Evolutionary conservation across 1,139 yeast genomes (phyloP), one percentile per base, ranked within the genome.

Genomic region (Debaryomycetaceae sp.): DNA sequence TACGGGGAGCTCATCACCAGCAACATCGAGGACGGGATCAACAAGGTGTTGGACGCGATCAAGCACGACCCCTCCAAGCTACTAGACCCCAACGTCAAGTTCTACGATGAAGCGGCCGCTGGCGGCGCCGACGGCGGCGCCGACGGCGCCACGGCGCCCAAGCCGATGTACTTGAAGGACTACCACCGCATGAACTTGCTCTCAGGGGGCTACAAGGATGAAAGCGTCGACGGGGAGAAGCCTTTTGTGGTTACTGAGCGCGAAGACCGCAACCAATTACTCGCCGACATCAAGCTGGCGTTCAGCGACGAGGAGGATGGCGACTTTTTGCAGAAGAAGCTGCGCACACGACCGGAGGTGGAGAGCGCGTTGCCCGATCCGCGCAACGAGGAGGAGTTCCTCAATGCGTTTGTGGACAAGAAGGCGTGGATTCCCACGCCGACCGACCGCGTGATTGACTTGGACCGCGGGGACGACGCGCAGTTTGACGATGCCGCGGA

Each of bases 401-500:
- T 91, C 35, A 66, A 74, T 32, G 84, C 81, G 4, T 91, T 81
- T 49, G 65, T 89, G 34, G 75, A 71, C 38, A 74, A 69, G 38
- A 85, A 82, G 45, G 96, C 96, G 0, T 91, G 98, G 98, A 75
- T 88, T 36, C 95, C 96, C 20, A 61, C 61, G 29, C 60, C 69
- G 28, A 64, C 65, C 17, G 80, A 77, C 42, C 74, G 75, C 48
- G 65, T 65, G 4, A 58, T 76, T 22, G 56, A 78, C 27, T 46
- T 83, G 28, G 83, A 80, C 36, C 64, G 69, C 40, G 81, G 76
- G 27, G 93, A 78, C 39, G 95, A 86, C 44, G 93, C 83, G 31
- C 89, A 83, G 34, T 91, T 89, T 52, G 97, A 89, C 30, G 84
- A 85, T 31, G 93, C 94, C 1, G 96, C 83, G 3, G 98, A 93